A percentile compares a stretch with the other conserved stretches of the same genome.
phyloP scores from a whole-genome alignment of 805 yeast genomes.

The Wickerhamiella australiensis region DNA sequence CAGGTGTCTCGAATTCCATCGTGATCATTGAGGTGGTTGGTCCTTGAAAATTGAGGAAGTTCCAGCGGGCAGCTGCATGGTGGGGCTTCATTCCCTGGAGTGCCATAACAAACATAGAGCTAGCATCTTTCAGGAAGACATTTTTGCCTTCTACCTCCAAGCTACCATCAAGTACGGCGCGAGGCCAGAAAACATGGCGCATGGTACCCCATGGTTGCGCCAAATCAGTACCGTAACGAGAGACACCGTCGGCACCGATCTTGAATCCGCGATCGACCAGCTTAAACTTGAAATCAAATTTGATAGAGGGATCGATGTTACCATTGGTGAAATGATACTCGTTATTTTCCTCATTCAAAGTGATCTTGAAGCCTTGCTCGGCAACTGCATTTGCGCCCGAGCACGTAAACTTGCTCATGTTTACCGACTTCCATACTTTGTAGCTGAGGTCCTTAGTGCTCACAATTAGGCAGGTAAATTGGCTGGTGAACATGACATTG shows the following conservation, averaged over 20 bases:
- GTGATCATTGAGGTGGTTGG: conserved; percentile 58
- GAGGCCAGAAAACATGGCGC: conserved; percentile 96
- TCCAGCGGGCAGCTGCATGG: conserved; percentile 97
- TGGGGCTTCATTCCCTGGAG: conserved; percentile 98
- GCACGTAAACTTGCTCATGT: conserved; percentile 62
- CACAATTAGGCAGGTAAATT: conserved; percentile 79
- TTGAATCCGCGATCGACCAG: conserved; percentile 62
- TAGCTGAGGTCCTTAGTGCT: conserved; percentile 38
- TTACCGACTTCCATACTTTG: conserved; percentile 82
- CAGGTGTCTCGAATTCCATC: conserved; percentile 95
- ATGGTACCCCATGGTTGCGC: conserved; percentile 91
- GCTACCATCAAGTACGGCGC: conserved; percentile 60
- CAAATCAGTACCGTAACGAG: conserved; percentile 74
- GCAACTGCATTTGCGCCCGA: conserved; percentile 64
- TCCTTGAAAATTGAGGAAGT: conserved; percentile 80
- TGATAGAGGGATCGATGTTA: conserved; percentile 50
- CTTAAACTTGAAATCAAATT: conserved; percentile 54
- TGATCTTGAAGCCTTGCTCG: conserved; percentile 47
- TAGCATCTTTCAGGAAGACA: conserved; percentile 29
- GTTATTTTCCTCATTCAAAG: conserved; percentile 41
- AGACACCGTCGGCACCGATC: conserved; percentile 78
- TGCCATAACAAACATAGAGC: conserved; percentile 86
- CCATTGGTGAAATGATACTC: conserved; percentile 43
- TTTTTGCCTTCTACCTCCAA: conserved; percentile 34
- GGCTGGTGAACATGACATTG: conserved; percentile 74